phyloP scores from a whole-genome alignment of 2,329 filamentous ascomycete species.

The Chalara sp. region DNA sequence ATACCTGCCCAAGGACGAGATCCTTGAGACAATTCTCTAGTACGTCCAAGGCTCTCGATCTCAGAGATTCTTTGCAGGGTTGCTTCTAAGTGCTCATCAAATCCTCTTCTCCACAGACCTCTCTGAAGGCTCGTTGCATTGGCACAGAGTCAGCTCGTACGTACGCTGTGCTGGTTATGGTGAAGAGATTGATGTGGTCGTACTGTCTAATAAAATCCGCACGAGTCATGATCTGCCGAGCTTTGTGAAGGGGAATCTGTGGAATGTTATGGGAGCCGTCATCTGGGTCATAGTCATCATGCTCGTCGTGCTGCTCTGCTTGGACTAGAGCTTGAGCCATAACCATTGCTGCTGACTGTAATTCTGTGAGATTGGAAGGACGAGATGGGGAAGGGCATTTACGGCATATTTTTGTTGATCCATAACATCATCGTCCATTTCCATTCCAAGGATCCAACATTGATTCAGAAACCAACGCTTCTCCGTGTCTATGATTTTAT shows the following conservation, averaged over 20 bases:
- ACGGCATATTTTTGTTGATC: conserved; percentile 94
- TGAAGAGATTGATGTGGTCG: conserved; percentile 92
- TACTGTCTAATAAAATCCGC: conserved; percentile 91
- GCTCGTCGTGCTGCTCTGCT: conserved; percentile 41
- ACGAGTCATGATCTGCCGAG: conserved; percentile 89
- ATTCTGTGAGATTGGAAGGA: conserved; percentile 1
- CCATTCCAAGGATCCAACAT: conserved; percentile 67
- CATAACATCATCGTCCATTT: conserved; percentile 96
- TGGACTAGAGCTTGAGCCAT: conserved; percentile 89
- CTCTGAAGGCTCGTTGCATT: conserved; percentile 87
- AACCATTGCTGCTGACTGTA: conserved; percentile 81
- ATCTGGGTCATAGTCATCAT: conserved; percentile 2
- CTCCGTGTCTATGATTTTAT: conserved; percentile 63
- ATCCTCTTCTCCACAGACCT: conserved; percentile 71
- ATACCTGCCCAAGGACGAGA: conserved; percentile 79
- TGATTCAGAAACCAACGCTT: conserved; percentile 76
- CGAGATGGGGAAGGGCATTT: conserved; percentile 31
- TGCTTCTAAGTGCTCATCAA: conserved; percentile 73
- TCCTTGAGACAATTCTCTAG: conserved; percentile 95
- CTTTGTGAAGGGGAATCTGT: conserved; percentile 71
- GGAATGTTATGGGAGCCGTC: conserved; percentile 45
- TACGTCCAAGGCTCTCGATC: conserved; percentile 88
- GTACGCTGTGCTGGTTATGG: conserved; percentile 78
- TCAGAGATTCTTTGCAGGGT: conserved; percentile 82
- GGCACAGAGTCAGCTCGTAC: conserved; percentile 92